phyloP scores from a whole-genome alignment of 331 rosid species.

The Quercus tomentella region DNA sequence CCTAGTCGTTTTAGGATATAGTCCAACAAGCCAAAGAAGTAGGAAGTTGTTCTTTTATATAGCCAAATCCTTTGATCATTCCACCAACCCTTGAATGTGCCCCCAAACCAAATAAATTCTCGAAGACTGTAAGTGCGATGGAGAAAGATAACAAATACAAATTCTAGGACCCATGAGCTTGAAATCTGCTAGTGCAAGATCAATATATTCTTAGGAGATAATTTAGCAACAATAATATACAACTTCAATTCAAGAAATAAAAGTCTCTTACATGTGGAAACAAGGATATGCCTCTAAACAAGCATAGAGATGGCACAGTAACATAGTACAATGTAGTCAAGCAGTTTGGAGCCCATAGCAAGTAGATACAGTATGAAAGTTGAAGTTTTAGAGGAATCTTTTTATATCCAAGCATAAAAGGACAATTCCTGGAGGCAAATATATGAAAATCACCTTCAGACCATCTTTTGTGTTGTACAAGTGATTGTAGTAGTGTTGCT shows the following conservation, averaged over 20 bases:
- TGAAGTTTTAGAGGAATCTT: slow-evolving; percentile 43
- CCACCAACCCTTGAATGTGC: slow-evolving; percentile 73
- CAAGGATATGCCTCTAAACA: slow-evolving; percentile 54
- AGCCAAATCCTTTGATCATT: slow-evolving; percentile 38
- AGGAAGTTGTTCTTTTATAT: slow-evolving; percentile 18
- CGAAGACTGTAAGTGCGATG: slow-evolving; percentile 25
- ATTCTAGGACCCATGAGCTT: slow-evolving; percentile 64
- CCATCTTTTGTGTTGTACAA: slow-evolving; percentile 77
- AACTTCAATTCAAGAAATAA: slow-evolving; percentile 4
- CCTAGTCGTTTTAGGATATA: not conserved
- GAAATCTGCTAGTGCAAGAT: slow-evolving; percentile 42
- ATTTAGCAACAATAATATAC: slow-evolving; percentile 5
- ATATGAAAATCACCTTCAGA: slow-evolving; percentile 60
- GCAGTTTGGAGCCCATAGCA: slow-evolving; percentile 47
- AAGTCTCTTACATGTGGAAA: slow-evolving; percentile 54
- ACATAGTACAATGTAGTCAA: slow-evolving; percentile 31
- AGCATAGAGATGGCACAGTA: slow-evolving; percentile 57
- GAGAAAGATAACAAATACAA: slow-evolving; percentile 44
- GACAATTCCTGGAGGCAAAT: slow-evolving; percentile 44
- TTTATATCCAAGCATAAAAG: slow-evolving; percentile 35
- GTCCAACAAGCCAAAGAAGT: slow-evolving; percentile 20
- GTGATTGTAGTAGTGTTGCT: slow-evolving; percentile 40
- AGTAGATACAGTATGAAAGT: slow-evolving; percentile 38
- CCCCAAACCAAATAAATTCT: slow-evolving; percentile 50
- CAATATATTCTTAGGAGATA: slow-evolving; percentile 20